Percentiles rank a stretch among this genome's conserved stretches.
phyloP scores from a whole-genome alignment of 768 basidiomycete species.

The Pulveroboletus sp. region DNA sequence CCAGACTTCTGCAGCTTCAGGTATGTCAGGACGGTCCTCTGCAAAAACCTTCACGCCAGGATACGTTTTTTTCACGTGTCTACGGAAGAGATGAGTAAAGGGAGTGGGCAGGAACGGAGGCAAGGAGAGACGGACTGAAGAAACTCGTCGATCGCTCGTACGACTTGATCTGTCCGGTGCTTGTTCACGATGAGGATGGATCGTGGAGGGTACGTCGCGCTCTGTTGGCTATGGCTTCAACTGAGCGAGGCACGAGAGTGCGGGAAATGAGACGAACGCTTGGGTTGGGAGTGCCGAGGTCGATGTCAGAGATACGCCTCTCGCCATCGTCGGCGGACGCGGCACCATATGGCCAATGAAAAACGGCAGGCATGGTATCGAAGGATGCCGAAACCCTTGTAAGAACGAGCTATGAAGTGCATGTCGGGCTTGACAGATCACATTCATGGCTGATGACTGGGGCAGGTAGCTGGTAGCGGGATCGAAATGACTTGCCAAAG shows the following conservation, averaged over 20 bases:
- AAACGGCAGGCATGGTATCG: conserved; percentile 2
- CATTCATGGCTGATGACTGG: conserved; percentile 15
- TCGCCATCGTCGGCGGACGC: not conserved
- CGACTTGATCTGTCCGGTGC: conserved; percentile 70
- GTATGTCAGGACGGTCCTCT: conserved; percentile 64
- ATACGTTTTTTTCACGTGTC: conserved; percentile 55
- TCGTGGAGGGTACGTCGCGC: conserved; percentile 42
- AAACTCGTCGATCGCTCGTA: conserved; percentile 70
- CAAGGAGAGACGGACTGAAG: conserved; percentile 47
- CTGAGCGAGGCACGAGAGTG: conserved; percentile 19
- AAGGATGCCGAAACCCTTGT: conserved; percentile 5
- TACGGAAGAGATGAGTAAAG: conserved; percentile 22
- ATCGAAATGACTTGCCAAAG: conserved; percentile 10
- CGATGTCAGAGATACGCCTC: conserved; percentile 14
- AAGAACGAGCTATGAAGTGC: conserved; percentile 22
- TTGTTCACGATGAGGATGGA: conserved; percentile 79
- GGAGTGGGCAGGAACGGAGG: not conserved
- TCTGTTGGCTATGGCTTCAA: conserved; percentile 24
- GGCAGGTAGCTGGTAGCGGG: not conserved
- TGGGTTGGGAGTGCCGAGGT: conserved; percentile 7
- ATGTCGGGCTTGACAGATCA: conserved; percentile 17
- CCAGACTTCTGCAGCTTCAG: conserved; percentile 64
- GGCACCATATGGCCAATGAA: not conserved
- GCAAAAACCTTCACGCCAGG: conserved; percentile 62
- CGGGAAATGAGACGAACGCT: conserved; percentile 18